Conservation (phyloP, 164 flowering plant species). For the Dillenia suffruticosa region DNA sequence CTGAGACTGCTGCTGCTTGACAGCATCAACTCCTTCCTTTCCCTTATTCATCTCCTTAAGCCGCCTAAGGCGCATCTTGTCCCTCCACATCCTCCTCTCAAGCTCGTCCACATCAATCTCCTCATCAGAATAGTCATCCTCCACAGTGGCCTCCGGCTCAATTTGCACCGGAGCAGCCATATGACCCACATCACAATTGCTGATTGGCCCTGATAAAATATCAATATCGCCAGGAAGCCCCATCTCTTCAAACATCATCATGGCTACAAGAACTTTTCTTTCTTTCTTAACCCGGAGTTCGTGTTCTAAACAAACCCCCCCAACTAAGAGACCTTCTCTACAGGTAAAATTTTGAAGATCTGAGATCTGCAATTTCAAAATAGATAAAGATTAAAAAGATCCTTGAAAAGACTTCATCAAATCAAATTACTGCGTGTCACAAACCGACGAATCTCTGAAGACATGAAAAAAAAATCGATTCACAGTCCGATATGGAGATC, state of each 20-base stretch:
- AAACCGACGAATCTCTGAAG: no score
- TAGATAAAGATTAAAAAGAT: no score
- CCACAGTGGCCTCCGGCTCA: conserved; percentile 34
- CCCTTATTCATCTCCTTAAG: conserved; percentile 47
- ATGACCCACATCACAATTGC: no score
- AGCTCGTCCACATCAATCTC: conserved; percentile 55
- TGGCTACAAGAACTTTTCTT: neutral
- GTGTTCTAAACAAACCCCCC: no score
- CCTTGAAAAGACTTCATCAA: no score
- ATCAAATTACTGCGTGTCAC: no score
- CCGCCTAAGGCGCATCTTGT: conserved; percentile 35
- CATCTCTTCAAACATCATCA: conserved; percentile 34
- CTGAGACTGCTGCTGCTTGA: conserved; percentile 46
- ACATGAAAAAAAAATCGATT: no score
- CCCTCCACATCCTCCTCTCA: conserved; percentile 58
- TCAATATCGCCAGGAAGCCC: conserved; percentile 25
- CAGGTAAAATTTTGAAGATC: no score
- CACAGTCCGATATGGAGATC: no score
- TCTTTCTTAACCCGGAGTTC: no score
- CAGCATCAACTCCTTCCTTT: conserved; percentile 36
- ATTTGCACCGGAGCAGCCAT: conserved; percentile 20
- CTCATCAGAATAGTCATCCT: conserved; percentile 50
- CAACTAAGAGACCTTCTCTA: no score
- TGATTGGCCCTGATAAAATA: neutral
- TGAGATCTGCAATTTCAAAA: no score